These are phyloP conservation scores for Fusarium nurragi DNA, from an alignment of 2,329 filamentous ascomycete species.

Conservation along the genomic window DNA sequence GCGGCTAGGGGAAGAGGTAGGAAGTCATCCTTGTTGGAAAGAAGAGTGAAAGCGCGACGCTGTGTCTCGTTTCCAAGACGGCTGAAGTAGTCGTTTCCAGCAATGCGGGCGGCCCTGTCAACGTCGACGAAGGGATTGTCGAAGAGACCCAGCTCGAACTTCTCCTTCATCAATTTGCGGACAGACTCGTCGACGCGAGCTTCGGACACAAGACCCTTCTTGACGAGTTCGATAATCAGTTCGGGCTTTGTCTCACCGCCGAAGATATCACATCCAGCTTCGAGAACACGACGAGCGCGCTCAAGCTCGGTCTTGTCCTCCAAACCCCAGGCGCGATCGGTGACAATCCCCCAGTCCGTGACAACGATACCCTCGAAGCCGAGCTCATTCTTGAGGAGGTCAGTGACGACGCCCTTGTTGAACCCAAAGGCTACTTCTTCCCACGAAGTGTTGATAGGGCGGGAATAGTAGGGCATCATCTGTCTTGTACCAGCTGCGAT, in stretches of 20 bases:
- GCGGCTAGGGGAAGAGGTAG: conserved; percentile 33
- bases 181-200: conserved; percentile 58
- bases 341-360: conserved; percentile 64
- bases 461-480: conserved; percentile 63
- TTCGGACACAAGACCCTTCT: conserved; percentile 51
- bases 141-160: conserved; percentile 62
- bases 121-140: conserved; percentile 61
- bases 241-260: conserved; percentile 60
- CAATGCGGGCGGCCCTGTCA: conserved; percentile 46
- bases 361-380: conserved; percentile 62
- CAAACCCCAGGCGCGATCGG: conserved; percentile 61
- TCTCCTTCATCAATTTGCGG: conserved; percentile 57
- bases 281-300: conserved; percentile 51
- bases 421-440: conserved; percentile 61
- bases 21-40: conserved; percentile 38
- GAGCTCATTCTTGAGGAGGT: conserved; percentile 57
- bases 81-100: conserved; percentile 56
- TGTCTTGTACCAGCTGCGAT: conserved; percentile 60
- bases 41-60: conserved; percentile 43
- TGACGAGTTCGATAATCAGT: conserved; percentile 59
- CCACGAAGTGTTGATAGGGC: conserved; percentile 57
- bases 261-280: conserved; percentile 63
- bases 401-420: conserved; percentile 62
- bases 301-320: conserved; percentile 54
- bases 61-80: conserved; percentile 43